A percentile compares a stretch with the other conserved stretches of the same genome.
phyloP scores from a whole-genome alignment of 306 rosid species.

The Prunus campanulata region DNA sequence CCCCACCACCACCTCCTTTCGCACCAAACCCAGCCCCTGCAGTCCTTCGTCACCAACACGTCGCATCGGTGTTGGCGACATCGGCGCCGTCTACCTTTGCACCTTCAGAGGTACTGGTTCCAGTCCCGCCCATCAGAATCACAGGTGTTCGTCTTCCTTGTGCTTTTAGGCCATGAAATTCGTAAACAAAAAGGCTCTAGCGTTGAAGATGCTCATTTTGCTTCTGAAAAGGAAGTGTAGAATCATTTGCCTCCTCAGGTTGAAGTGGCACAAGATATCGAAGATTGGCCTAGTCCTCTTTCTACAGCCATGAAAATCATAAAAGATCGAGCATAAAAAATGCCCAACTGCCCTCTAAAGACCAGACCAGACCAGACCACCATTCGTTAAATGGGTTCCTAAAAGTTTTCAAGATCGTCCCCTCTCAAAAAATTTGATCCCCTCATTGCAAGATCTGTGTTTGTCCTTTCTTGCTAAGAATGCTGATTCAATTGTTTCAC shows the following conservation, averaged over 20 bases:
- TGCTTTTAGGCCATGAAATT: slow-evolving; percentile 88
- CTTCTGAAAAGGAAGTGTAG: slow-evolving; percentile 21
- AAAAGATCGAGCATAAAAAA: slow-evolving; percentile 37
- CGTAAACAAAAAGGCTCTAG: slow-evolving; percentile 81
- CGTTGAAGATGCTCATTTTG: slow-evolving; percentile 58
- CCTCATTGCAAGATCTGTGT: slow-evolving; percentile 59
- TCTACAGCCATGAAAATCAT: slow-evolving; percentile 51
- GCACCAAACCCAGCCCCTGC: no score
- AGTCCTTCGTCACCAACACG: no score
- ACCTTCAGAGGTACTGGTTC: no score
- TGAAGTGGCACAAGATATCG: slow-evolving; percentile 29
- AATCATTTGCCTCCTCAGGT: slow-evolving; percentile 12
- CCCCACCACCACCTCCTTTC: no score
- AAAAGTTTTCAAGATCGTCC: slow-evolving; percentile 2
- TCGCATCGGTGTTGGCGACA: no score
- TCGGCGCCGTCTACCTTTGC: no score
- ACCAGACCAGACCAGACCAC: slow-evolving; percentile 14
- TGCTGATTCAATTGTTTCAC: slow-evolving; percentile 64
- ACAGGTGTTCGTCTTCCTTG: not conserved
- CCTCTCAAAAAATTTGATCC: slow-evolving; percentile 23
- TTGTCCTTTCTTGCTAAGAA: slow-evolving; percentile 46
- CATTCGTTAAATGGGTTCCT: slow-evolving; percentile 42
- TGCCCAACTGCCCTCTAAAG: not conserved
- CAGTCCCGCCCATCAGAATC: no score
- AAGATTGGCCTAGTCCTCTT: slow-evolving; percentile 61